Evolutionary conservation across 345 rosid species (phyloP).

Genomic region (Eucalyptus polybractea): DNA sequence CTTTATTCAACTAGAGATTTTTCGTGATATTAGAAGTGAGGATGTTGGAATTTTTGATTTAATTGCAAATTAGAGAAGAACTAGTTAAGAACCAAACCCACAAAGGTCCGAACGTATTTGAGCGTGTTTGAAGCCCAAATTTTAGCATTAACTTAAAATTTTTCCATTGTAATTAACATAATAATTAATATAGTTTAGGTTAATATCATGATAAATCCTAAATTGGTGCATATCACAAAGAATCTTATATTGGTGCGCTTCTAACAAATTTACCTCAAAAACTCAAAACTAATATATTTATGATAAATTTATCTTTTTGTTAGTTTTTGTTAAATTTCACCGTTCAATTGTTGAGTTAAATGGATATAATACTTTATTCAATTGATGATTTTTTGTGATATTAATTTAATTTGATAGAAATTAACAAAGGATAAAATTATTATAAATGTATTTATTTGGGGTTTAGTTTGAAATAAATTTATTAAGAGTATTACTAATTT

Average conservation of each 20-base stretch:
- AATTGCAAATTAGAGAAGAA: not conserved
- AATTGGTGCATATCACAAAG: too few relatives aligned
- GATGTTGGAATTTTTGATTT: not conserved
- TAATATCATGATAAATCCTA: not conserved
- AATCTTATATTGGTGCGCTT: fast-evolving
- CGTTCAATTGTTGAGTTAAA: fast-evolving
- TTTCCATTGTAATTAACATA: fast-evolving
- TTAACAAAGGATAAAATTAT: fast-evolving
- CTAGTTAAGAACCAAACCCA: not conserved
- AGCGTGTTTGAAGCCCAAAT: not conserved
- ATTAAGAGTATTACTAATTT: too few relatives aligned
- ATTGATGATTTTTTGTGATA: fast-evolving
- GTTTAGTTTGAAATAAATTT: too few relatives aligned
- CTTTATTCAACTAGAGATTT: too few relatives aligned
- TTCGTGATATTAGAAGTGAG: not conserved
- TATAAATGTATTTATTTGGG: fast-evolving
- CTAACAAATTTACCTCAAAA: not conserved
- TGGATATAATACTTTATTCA: fast-evolving
- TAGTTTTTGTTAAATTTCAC: too few relatives aligned
- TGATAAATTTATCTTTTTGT: fast-evolving
- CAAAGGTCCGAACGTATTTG: not conserved
- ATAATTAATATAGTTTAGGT: not conserved
- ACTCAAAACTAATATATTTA: fast-evolving
- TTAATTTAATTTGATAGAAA: too few relatives aligned
- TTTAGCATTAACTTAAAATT: too few relatives aligned